phyloP scores from a whole-genome alignment of 78 protist genomes.

The Protostelium mycophagum region DNA sequence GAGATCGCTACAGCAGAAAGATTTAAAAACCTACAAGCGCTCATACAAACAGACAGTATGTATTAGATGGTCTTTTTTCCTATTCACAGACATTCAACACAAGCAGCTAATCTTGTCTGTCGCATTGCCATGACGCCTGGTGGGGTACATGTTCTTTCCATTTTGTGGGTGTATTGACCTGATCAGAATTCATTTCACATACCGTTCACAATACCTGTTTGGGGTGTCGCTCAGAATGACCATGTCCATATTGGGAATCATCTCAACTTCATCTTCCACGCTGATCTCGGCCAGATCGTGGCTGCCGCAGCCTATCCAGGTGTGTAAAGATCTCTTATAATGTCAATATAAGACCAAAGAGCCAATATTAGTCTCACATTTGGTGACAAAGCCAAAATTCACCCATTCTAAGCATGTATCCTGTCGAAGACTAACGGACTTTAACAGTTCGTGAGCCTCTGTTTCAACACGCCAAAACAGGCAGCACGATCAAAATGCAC shows the following conservation, averaged over 20 bases:
- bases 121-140: neutral
- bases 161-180: neutral
- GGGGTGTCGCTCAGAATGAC: neutral
- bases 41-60: neutral
- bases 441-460: neutral
- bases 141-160: neutral
- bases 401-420: too few relatives aligned
- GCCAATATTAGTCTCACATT: too few relatives aligned
- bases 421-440: too few relatives aligned
- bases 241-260: neutral
- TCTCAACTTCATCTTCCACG: conserved; percentile 1
- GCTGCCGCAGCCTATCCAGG: neutral
- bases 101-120: neutral
- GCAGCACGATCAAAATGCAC: neutral
- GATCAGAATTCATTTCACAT: neutral
- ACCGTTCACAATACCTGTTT: neutral
- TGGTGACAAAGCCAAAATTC: too few relatives aligned
- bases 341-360: neutral
- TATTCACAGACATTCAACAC: neutral
- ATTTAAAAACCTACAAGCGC: neutral
- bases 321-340: neutral
- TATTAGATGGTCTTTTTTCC: neutral
- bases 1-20: neutral
- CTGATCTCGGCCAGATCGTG: neutral
- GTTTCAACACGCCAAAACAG: neutral